phyloP scores from a whole-genome alignment of 2,329 filamentous ascomycete genomes.

The Stromatinia cepivora region DNA sequence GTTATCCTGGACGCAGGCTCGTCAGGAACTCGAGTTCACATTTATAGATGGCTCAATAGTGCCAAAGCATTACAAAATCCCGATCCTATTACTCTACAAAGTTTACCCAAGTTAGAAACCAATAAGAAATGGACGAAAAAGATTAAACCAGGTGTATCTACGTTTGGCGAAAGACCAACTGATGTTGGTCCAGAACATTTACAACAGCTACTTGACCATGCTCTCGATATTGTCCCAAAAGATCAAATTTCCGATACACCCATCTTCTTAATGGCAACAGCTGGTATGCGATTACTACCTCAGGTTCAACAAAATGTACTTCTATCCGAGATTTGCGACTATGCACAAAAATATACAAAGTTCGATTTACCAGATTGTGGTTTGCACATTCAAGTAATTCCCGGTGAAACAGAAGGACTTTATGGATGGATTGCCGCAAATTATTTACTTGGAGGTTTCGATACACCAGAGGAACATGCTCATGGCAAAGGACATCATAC shows the following conservation, averaged over 20 bases:
- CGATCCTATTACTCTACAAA: slow-evolving; percentile 59
- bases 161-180: slow-evolving; percentile 76
- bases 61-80: slow-evolving; percentile 64
- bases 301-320: slow-evolving; percentile 70
- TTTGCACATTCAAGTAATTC: slow-evolving; percentile 88
- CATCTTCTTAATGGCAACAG: slow-evolving; percentile 92
- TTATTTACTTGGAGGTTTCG: slow-evolving; percentile 89
- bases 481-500: slow-evolving; percentile 90
- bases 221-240: slow-evolving; percentile 72
- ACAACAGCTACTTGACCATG: slow-evolving; percentile 76
- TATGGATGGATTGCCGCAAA: slow-evolving; percentile 99
- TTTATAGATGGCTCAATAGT: slow-evolving; percentile 90
- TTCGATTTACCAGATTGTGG: slow-evolving; percentile 90
- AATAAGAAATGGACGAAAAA: slow-evolving; percentile 91
- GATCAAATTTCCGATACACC: slow-evolving; percentile 81
- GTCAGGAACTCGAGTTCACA: slow-evolving; percentile 90
- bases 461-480: slow-evolving; percentile 69
- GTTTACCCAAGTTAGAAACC: slow-evolving; percentile 77
- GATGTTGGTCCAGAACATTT: slow-evolving; percentile 81
- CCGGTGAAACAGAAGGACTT: slow-evolving; percentile 90
- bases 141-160: slow-evolving; percentile 88
- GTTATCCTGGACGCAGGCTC: slow-evolving; percentile 97
- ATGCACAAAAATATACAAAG: slow-evolving; percentile 71
- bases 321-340: slow-evolving; percentile 77
- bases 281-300: slow-evolving; percentile 86